Evolutionary conservation across 352 stramenopile genomes (phyloP).

Genomic region (Globisporangium mamillatum): DNA sequence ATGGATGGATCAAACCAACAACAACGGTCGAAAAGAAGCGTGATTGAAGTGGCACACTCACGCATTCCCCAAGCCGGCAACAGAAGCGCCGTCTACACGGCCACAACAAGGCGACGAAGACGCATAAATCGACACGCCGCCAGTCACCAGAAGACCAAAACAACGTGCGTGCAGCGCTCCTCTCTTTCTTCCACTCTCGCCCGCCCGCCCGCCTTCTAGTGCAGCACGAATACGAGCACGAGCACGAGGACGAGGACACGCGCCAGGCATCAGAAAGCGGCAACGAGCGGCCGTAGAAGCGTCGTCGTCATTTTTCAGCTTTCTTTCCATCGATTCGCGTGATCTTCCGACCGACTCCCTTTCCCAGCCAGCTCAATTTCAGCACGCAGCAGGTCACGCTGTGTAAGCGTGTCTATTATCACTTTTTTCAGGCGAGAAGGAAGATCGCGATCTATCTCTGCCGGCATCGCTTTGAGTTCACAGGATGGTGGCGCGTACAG

Average conservation of each 20-base stretch:
- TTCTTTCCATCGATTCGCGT: background rate
- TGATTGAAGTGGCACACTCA: background rate
- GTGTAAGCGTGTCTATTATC: background rate
- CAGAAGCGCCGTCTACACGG: background rate
- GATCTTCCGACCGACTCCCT: background rate
- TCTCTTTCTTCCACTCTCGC: background rate
- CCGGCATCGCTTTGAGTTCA: background rate
- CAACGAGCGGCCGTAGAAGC: background rate
- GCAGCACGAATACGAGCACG: too few species aligned
- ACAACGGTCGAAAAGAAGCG: background rate
- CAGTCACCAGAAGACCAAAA: background rate
- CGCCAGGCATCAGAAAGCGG: background rate
- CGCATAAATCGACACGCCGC: background rate
- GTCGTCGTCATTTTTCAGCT: too few species aligned
- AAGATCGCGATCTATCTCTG: background rate
- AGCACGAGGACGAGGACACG: too few species aligned
- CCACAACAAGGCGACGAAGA: background rate
- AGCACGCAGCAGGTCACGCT: background rate
- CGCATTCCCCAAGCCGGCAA: background rate
- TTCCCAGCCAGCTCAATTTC: background rate
- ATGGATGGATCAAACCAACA: background rate
- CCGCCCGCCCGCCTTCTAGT: background rate
- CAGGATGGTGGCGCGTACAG: constrained; percentile 16
- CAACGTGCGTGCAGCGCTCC: background rate
- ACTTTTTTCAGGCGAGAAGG: background rate